phyloP scores from a whole-genome alignment of 2,329 filamentous ascomycete genomes.

The Ascosphaera pollenicola region DNA sequence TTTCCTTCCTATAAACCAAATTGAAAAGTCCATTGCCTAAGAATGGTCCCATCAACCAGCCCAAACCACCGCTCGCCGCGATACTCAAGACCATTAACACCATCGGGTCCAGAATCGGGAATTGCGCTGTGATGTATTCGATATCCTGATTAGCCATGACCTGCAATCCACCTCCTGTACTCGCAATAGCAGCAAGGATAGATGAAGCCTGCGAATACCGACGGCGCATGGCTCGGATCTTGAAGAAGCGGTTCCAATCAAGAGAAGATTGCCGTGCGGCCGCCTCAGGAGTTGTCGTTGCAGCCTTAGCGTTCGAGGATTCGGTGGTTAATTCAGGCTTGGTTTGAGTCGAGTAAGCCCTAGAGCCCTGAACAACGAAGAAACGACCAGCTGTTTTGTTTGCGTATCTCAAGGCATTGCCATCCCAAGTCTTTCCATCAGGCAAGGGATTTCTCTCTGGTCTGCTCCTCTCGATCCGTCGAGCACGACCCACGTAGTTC shows the following conservation, averaged over 20 bases:
- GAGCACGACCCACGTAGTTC: slow-evolving; percentile 17
- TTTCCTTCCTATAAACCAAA: slow-evolving; percentile 46
- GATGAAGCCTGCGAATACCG: slow-evolving; percentile 66
- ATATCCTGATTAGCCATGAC: slow-evolving; percentile 48
- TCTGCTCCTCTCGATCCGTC: slow-evolving; percentile 24
- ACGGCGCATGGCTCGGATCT: slow-evolving; percentile 64
- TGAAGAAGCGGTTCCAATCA: slow-evolving; percentile 86
- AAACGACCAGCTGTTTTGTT: slow-evolving; percentile 45
- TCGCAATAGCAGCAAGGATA: slow-evolving; percentile 37
- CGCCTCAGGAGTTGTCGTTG: slow-evolving; percentile 4
- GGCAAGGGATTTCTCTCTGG: slow-evolving; percentile 11
- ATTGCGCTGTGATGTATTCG: slow-evolving; percentile 39
- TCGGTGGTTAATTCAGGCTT: slow-evolving; percentile 5
- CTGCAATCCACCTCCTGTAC: slow-evolving; percentile 29
- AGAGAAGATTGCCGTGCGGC: slow-evolving; percentile 22
- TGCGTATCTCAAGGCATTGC: slow-evolving; percentile 48
- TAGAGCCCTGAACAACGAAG: slow-evolving; percentile 43
- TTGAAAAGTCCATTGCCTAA: slow-evolving; percentile 66
- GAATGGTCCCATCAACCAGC: slow-evolving; percentile 73
- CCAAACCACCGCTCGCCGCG: slow-evolving; percentile 51
- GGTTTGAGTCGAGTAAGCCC: not conserved
- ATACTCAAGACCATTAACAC: slow-evolving; percentile 65
- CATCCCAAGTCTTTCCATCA: slow-evolving; percentile 34
- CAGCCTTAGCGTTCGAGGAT: not conserved
- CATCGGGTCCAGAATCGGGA: slow-evolving; percentile 71